A percentile compares a stretch with the other conserved stretches of the same genome.
Evolutionary conservation across 2,329 filamentous ascomycete species (phyloP).

Genomic region (Botrytis porri): DNA sequence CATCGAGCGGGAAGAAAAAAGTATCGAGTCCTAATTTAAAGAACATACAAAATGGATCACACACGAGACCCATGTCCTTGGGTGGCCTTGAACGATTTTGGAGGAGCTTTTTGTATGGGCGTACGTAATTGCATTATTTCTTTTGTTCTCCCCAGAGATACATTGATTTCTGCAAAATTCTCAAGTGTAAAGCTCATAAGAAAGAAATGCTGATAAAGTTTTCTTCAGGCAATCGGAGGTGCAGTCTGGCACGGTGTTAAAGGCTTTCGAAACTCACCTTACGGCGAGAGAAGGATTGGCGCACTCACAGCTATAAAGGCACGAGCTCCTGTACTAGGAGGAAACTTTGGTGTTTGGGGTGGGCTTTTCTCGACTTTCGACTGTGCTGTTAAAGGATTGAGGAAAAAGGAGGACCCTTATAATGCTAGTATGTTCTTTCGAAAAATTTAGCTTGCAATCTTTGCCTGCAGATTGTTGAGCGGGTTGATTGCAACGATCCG

Average conservation of each 20-base stretch:
- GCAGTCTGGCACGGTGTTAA: constrained; percentile 97
- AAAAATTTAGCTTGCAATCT: neutral
- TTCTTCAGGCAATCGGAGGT: constrained; percentile 63
- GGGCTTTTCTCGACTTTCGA: constrained; percentile 95
- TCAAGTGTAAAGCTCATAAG: neutral
- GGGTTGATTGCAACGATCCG: neutral
- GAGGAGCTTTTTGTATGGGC: constrained; percentile 94
- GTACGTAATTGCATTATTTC: constrained; percentile 53
- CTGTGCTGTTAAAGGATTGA: constrained; percentile 89
- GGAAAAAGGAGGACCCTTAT: constrained; percentile 97
- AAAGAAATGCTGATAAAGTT: constrained; percentile 25
- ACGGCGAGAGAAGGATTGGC: constrained; percentile 93
- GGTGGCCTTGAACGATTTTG: constrained; percentile 96
- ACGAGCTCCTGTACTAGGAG: constrained; percentile 89
- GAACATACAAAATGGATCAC: constrained; percentile 72
- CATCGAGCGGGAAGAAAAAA: neutral
- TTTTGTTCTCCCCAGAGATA: neutral
- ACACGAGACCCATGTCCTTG: constrained; percentile 94
- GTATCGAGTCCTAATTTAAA: neutral
- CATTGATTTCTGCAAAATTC: neutral
- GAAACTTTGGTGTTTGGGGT: constrained; percentile 98
- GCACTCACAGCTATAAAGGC: constrained; percentile 97
- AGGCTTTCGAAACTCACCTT: constrained; percentile 83
- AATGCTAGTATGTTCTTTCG: constrained; percentile 65
- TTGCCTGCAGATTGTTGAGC: neutral